These are phyloP conservation scores for Scorias spongiosa DNA, from an alignment of 2,329 filamentous ascomycete species.

Conservation along the genomic window DNA sequence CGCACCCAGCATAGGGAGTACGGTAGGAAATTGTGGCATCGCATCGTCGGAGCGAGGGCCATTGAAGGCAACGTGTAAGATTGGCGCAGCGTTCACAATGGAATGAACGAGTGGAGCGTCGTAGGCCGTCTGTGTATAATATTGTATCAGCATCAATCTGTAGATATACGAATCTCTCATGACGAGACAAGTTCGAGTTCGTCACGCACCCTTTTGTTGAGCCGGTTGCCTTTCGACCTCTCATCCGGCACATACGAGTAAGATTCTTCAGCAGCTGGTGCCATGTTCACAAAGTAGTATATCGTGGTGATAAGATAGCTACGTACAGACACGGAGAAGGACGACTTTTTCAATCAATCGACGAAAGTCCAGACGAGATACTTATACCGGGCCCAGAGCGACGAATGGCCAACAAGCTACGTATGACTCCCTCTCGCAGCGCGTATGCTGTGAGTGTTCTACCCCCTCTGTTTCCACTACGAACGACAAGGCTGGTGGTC, in stretches of 20 bases:
- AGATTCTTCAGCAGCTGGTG: not conserved
- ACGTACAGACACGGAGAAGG: too few species aligned
- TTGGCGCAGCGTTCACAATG: slow-evolving; percentile 58
- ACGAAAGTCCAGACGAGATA: too few species aligned
- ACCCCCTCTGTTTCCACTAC: too few species aligned
- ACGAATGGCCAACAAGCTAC: too few species aligned
- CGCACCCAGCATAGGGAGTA: slow-evolving; percentile 74
- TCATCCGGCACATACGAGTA: slow-evolving; percentile 13
- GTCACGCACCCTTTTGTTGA: slow-evolving; percentile 7
- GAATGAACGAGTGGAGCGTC: slow-evolving; percentile 23
- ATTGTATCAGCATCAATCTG: not conserved
- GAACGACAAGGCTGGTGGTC: too few species aligned
- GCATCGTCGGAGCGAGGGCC: slow-evolving; percentile 31
- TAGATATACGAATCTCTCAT: not conserved
- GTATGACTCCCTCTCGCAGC: too few species aligned
- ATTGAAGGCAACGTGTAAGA: slow-evolving; percentile 70
- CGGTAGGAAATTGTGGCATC: slow-evolving; percentile 53
- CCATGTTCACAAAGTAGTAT: not conserved
- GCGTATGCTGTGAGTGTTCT: too few species aligned
- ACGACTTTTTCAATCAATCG: too few species aligned
- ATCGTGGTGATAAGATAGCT: too few species aligned
- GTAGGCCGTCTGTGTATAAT: not conserved
- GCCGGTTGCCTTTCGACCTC: slow-evolving; percentile 14
- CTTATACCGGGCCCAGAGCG: too few species aligned
- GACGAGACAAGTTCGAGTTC: not conserved